Evolutionary conservation across 2,329 filamentous ascomycete genomes (phyloP).

Genomic region (Chlorencoelia australis): DNA sequence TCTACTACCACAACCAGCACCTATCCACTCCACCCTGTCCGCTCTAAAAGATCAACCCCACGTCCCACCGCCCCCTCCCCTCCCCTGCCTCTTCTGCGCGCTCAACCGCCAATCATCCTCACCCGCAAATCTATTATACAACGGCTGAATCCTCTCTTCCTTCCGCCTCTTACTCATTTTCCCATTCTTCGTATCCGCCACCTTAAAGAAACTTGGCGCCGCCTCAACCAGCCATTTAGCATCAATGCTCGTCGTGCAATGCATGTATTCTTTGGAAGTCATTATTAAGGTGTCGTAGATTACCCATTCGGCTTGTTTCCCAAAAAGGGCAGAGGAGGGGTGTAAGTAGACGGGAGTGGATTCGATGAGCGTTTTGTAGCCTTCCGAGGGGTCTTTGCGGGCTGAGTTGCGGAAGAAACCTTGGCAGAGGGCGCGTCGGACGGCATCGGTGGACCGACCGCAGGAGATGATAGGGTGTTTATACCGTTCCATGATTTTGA

Average conservation of each 20-base stretch:
- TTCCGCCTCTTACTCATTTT: conserved; percentile 82
- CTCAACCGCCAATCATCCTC: conserved; percentile 94
- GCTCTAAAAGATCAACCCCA: conserved; percentile 68
- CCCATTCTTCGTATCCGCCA: conserved; percentile 66
- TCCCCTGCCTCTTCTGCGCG: conserved; percentile 74
- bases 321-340: conserved; percentile 82
- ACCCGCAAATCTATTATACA: conserved; percentile 85
- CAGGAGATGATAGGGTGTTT: conserved; percentile 74
- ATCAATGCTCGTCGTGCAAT: conserved; percentile 84
- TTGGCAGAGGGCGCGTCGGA: conserved; percentile 78
- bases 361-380: conserved; percentile 95
- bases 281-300: conserved; percentile 87
- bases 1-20: too few species aligned
- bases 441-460: conserved; percentile 75
- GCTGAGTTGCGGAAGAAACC: conserved; percentile 96
- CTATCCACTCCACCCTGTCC: too few species aligned
- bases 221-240: conserved; percentile 91
- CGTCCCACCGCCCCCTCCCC: conserved; percentile 81
- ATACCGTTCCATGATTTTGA: conserved; percentile 90
- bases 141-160: conserved; percentile 86
- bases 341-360: conserved; percentile 93
- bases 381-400: conserved; percentile 90
- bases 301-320: conserved; percentile 92
- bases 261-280: conserved; percentile 98
- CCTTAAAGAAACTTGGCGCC: conserved; percentile 98